phyloP scores from a whole-genome alignment of 768 basidiomycete genomes.

The Hericium alpestre region DNA sequence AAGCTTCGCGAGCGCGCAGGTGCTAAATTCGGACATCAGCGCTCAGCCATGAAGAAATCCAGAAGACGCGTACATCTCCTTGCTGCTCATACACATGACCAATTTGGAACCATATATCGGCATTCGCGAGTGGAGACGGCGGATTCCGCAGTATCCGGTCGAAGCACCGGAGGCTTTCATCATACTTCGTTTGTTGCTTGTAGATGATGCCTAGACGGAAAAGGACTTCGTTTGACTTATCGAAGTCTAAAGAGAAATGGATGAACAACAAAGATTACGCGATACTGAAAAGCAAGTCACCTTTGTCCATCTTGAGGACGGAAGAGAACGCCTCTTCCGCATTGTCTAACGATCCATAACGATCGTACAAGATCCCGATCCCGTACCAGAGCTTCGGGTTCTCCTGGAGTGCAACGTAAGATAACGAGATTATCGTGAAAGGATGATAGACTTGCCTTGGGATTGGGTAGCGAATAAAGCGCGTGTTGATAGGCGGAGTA shows the following conservation, averaged over 20 bases:
- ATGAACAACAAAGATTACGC: neutral
- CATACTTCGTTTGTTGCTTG: slow-evolving; percentile 95
- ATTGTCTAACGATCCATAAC: slow-evolving; percentile 96
- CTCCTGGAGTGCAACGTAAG: slow-evolving; percentile 35
- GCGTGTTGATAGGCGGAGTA: slow-evolving; percentile 99
- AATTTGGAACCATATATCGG: slow-evolving; percentile 99
- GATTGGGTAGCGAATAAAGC: slow-evolving; percentile 88
- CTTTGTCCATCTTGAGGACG: slow-evolving; percentile 93
- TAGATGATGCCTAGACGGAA: slow-evolving; percentile 98
- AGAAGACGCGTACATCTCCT: slow-evolving; percentile 61
- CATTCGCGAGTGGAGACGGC: slow-evolving; percentile 88
- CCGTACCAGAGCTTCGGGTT: slow-evolving; percentile 99
- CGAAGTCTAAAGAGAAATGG: slow-evolving; percentile 56
- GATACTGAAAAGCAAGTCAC: slow-evolving; percentile 31
- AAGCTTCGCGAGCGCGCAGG: slow-evolving; percentile 84
- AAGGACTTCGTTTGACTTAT: slow-evolving; percentile 97
- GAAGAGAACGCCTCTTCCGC: slow-evolving; percentile 98
- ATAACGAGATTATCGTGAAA: slow-evolving; percentile 1
- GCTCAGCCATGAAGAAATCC: slow-evolving; percentile 1
- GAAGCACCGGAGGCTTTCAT: slow-evolving; percentile 83
- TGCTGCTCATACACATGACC: slow-evolving; percentile 98
- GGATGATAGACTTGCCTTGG: slow-evolving; percentile 49
- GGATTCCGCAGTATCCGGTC: slow-evolving; percentile 94
- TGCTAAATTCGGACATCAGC: slow-evolving; percentile 40
- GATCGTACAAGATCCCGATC: slow-evolving; percentile 97